These are phyloP conservation scores for Colletotrichum tropicicola DNA, from an alignment of 2,329 filamentous ascomycete species.

Conservation along the genomic window DNA sequence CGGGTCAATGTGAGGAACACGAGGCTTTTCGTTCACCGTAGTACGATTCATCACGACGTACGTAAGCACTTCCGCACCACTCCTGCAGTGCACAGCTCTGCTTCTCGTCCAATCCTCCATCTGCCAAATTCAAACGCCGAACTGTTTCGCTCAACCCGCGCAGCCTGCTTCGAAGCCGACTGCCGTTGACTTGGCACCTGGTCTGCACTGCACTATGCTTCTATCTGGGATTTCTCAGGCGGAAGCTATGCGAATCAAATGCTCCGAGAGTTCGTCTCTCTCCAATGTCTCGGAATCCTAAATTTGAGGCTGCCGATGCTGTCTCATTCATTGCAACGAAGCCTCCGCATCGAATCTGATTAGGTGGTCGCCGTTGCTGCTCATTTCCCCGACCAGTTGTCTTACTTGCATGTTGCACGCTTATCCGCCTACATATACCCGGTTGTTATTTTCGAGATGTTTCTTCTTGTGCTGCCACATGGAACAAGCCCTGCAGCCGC, in stretches of 20 bases:
- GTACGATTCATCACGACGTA: conserved; percentile 1
- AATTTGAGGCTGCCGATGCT: not conserved
- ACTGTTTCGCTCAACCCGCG: not conserved
- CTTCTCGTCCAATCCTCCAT: no score
- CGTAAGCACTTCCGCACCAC: conserved; percentile 14
- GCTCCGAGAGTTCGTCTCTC: no score
- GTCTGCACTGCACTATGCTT: no score
- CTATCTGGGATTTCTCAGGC: no score
- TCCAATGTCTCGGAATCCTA: not conserved
- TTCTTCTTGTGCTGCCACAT: not conserved
- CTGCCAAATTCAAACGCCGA: no score
- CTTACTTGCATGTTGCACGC: not conserved
- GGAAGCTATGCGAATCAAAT: no score
- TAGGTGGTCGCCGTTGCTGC: not conserved
- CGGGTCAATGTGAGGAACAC: not conserved
- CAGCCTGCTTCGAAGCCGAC: not conserved
- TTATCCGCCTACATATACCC: not conserved
- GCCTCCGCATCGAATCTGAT: not conserved
- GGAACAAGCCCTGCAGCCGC: conserved; percentile 2
- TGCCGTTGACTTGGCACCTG: no score
- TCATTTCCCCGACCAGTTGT: not conserved
- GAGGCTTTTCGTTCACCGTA: conserved; percentile 5
- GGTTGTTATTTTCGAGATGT: not conserved
- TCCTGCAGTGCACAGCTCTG: no score
- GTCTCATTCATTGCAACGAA: not conserved